Conservation (phyloP, 2,329 filamentous ascomycete species). For the Alternaria dauci region DNA sequence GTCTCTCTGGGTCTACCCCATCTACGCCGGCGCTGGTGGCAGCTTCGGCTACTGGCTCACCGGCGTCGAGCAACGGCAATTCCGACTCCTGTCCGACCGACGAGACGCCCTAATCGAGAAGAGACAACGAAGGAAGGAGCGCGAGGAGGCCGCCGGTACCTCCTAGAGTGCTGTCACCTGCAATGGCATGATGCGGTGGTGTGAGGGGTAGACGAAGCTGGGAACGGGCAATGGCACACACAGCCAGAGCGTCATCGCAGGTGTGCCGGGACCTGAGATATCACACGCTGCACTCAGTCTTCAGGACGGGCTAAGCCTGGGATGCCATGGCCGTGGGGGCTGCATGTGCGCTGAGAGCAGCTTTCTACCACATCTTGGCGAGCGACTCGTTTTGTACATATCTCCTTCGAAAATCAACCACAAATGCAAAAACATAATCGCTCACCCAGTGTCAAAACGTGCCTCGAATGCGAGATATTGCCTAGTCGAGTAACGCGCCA, state of each 20-base stretch:
- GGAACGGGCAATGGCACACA: background rate
- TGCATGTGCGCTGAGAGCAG: constrained; percentile 25
- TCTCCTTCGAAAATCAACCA: constrained; percentile 27
- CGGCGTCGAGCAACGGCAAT: constrained; percentile 85
- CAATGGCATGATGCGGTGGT: background rate
- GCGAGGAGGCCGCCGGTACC: constrained; percentile 58
- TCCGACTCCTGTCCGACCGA: constrained; percentile 77
- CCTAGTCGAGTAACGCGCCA: constrained; percentile 30
- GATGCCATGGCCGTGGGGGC: constrained; percentile 7
- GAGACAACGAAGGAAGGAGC: constrained; percentile 77
- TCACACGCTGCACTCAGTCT: constrained; percentile 11
- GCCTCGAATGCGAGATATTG: constrained; percentile 39
- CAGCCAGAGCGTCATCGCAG: background rate
- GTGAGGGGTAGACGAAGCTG: constrained; percentile 11
- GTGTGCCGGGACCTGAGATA: constrained; percentile 10
- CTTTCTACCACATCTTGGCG: constrained; percentile 37
- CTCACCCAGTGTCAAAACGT: background rate
- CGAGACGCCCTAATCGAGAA: constrained; percentile 87
- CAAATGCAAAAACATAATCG: constrained; percentile 14
- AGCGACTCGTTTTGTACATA: constrained; percentile 47
- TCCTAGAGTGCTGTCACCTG: background rate
- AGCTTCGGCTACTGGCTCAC: constrained; percentile 98
- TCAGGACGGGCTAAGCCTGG: constrained; percentile 7
- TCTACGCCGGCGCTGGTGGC: constrained; percentile 84
- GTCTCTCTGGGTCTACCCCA: constrained; percentile 89